These are phyloP conservation scores for Ophiostoma sp. DNA, from an alignment of 2,329 filamentous ascomycete species.

Conservation along the genomic window DNA sequence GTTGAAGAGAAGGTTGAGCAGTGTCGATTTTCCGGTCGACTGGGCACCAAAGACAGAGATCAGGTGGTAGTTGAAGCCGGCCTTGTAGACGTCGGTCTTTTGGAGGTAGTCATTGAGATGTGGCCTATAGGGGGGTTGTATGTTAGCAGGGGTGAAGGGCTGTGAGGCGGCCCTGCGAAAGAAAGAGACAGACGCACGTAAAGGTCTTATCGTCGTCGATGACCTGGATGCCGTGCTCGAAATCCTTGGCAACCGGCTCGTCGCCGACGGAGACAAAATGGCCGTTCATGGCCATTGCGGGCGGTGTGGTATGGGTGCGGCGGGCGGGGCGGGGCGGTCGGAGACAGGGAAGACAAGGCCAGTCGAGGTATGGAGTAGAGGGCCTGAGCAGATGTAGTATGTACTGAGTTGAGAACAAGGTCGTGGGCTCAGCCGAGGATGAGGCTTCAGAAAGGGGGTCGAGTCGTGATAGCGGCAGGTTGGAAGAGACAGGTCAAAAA, in stretches of 20 bases:
- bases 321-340: constrained; percentile 6
- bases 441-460: background rate
- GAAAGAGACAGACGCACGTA: constrained; percentile 59
- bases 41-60: constrained; percentile 99
- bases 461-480: background rate
- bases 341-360: background rate
- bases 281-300: constrained; percentile 58
- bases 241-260: constrained; percentile 58
- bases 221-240: constrained; percentile 93
- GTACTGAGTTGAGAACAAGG: background rate
- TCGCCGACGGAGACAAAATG: constrained; percentile 72
- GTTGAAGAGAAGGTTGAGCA: constrained; percentile 92
- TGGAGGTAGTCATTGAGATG: constrained; percentile 77
- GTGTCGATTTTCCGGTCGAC: constrained; percentile 95
- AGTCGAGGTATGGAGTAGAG: background rate
- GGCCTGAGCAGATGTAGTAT: background rate
- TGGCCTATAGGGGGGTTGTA: constrained; percentile 45
- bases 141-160: background rate
- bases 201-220: constrained; percentile 95
- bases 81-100: constrained; percentile 70
- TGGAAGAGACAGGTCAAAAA: background rate
- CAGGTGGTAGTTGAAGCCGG: constrained; percentile 98
- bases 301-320: constrained; percentile 5
- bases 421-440: background rate
- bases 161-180: background rate